Base-by-base conservation (phyloP, 1,284 basidiomycete species). In the Chiua sp. region DNA sequence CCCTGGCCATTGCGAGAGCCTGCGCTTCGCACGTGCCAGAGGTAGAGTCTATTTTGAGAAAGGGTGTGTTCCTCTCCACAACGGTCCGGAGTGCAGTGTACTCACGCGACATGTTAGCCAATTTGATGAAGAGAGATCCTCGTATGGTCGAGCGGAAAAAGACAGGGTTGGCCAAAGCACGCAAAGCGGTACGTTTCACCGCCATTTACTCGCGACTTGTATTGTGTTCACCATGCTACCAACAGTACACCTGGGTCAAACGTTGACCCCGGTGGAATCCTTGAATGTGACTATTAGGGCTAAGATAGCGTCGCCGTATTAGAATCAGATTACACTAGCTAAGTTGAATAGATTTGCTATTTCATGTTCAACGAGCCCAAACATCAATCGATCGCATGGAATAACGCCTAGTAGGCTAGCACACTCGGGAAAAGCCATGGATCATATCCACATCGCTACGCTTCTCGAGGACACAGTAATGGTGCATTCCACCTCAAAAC, bases 131-230 rank as follows among this genome's bases (percentile, higher is more conserved):
- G 75, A 89, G 97, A 72, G 97, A 99, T 80, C 93, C 95, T 51
- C 91, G 97, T 77, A 94, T 96, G 91, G 96, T 98, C 35, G 97
- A 99, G 80, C 86, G 97, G 68, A 99, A 99, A 81, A 98, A 98
- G 84, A 95, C 97, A 11, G 93, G 93, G 62, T 76, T 88, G 67
- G 87, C 90, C 63, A 98, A 98, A 82, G 94, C 97, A 63, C 88
- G 96, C 75, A 96, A 97, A 80, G 84, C 83, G 76, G 93, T 94
- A 77, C 56, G 92, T 89, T 67, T 66, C 39, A 51, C 42, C n/a
- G 30, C 22, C 20, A 12, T 50, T 59, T 35, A 54, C 56, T 10
- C 4, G 12, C 52, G 44, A 30, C 48, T 35, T 35, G 46, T 3
- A 4, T 7, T 22, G 15, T 55, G n/a, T 53, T 62, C 10, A 70